Evolutionary conservation across 2,329 filamentous ascomycete genomes (phyloP), one percentile per base, ranked within the genome.

Genomic region (Cladosporium sp.): DNA sequence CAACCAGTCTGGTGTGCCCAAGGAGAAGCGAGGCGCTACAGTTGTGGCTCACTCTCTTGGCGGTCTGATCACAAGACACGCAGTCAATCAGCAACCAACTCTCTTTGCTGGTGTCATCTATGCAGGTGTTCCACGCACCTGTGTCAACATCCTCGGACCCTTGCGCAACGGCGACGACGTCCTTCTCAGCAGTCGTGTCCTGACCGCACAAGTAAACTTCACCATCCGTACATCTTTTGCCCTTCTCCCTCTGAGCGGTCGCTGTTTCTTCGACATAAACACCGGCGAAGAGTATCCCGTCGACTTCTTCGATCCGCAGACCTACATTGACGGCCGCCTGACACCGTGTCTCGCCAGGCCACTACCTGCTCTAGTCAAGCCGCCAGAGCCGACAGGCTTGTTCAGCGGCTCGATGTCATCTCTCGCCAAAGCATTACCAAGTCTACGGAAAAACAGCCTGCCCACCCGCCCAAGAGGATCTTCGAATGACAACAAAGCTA

Each of bases 181-280:
- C 0, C 84, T 97, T 0, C 83, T 97, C 66, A 96, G 93, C 72
- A 93, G 93, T 67, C 91, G 92, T 69, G 90, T 97, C 0, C 84
- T 98, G 18, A 97, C 93, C 0, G 93, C 94, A 0, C 91, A 95
- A 74, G 93, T 97, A 71, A 96, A 96, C 78, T 97, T 98, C 73
- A 93, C 91, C 0, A 88, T 98, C 58, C 86, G 94, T 8, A 96
- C 93, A 0, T 93, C 89, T 49, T 97, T 91, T 73, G 88, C 89
- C 13, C 87, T 97, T 10, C 83, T 98, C 0, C 94, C 94, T 0
- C 89, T 97, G 65, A 89, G 95, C 70, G 93, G 93, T 0, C 88
- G 88, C 73, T 96, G 93, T 77, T 98, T 97, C 76, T 84, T 97
- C 72, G 89, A 97, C 79, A 92, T 89, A 71, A 78, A 88, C 51